Evolutionary conservation across 176 grass and related monocot genomes (phyloP).

Genomic region (Cenchrus purpureus): DNA sequence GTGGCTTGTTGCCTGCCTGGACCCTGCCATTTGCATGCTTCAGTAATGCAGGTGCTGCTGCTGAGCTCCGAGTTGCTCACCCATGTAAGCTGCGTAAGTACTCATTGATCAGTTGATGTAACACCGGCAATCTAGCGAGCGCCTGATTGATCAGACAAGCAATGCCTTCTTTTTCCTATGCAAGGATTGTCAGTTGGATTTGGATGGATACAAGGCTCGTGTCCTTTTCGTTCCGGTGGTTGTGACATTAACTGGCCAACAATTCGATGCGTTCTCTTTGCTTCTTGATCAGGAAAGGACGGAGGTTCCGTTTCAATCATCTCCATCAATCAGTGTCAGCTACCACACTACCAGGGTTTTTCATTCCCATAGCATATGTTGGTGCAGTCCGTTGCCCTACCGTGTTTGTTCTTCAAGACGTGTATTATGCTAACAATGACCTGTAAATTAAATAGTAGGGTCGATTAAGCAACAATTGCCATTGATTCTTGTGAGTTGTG

Average conservation of each 20-base stretch:
- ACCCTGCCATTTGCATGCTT: slow-evolving; percentile 16
- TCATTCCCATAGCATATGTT: background rate
- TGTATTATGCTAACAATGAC: background rate
- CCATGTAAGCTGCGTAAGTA: background rate
- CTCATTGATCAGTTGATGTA: background rate
- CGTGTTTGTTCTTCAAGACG: background rate
- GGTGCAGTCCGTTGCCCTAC: background rate
- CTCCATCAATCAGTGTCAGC: slow-evolving; percentile 28
- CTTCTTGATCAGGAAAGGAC: slow-evolving; percentile 21
- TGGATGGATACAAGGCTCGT: no score
- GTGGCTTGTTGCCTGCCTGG: background rate
- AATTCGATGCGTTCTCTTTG: background rate
- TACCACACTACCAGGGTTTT: background rate
- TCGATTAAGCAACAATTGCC: no score
- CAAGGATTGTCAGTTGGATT: no score
- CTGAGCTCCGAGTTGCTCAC: background rate
- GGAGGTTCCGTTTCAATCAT: background rate
- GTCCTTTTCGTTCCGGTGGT: background rate
- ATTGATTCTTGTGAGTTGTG: background rate
- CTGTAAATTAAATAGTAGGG: no score
- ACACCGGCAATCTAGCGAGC: background rate
- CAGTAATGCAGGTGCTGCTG: background rate
- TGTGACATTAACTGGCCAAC: background rate
- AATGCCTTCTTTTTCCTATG: background rate
- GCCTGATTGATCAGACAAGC: slow-evolving; percentile 3